Evolutionary conservation across 176 grass and related monocot species (phyloP).

Genomic region (Guadua angustifolia): DNA sequence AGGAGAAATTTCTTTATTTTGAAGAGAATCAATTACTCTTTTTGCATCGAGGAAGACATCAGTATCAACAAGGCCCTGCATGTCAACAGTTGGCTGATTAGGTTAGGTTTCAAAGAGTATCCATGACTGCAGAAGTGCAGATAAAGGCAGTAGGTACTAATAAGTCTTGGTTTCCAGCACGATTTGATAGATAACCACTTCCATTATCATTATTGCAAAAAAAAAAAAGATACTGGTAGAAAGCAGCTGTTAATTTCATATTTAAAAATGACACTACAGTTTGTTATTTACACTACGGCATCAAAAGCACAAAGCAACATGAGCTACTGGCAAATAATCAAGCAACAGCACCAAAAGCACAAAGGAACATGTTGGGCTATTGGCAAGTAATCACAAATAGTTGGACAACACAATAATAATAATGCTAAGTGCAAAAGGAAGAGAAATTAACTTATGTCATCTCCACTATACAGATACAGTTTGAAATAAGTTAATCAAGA

Average conservation of each 20-base stretch:
- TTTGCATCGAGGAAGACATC: slow-evolving; percentile 87
- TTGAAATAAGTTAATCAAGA: neutral
- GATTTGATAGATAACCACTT: neutral
- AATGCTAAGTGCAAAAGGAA: slow-evolving; percentile 1
- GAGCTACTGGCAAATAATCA: slow-evolving; percentile 11
- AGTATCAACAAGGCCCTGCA: slow-evolving; percentile 88
- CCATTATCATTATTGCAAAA: slow-evolving; percentile 5
- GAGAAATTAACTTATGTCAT: neutral
- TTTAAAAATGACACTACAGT: neutral
- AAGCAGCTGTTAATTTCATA: neutral
- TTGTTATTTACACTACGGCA: neutral
- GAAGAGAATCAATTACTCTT: slow-evolving; percentile 92
- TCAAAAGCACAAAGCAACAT: slow-evolving; percentile 31
- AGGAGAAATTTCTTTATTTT: slow-evolving; percentile 77
- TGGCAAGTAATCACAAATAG: neutral
- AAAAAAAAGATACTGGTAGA: neutral
- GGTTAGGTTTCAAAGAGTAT: slow-evolving; percentile 20
- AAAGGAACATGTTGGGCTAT: neutral
- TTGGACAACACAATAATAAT: neutral
- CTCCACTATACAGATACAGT: slow-evolving; percentile 2
- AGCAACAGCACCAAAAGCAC: neutral
- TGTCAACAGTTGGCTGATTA: slow-evolving; percentile 43
- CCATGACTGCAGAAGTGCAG: neutral
- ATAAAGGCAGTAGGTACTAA: neutral
- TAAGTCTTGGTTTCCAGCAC: neutral